Evolutionary conservation across 495 filamentous ascomycete species (phyloP), one percentile per base, ranked within the genome.

Genomic region (Mytilinidion resinicola): DNA sequence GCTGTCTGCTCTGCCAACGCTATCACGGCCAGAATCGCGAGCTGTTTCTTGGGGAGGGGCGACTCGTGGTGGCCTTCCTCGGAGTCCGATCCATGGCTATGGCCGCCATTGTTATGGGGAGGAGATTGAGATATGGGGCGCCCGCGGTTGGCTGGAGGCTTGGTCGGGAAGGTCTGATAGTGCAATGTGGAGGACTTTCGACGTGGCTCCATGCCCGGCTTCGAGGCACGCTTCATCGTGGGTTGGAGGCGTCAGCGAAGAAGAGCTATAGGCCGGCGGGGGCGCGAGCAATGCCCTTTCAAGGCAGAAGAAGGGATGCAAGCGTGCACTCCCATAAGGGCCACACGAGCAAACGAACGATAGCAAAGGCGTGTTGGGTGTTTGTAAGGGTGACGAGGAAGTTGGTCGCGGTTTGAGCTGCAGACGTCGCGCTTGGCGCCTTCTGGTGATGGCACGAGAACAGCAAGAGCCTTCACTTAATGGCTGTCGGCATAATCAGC

Each of bases 101-200:
- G 44, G 34, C 65, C 60, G 37, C 63, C 64, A 10, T 74, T 56
- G 33, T 62, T 59, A 6, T 57, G 39, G 11, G 65, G 56, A 10
- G 76, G 69, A 12, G 68, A 59, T 10, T 71, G 66, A 8, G 65
- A 65, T 15, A 54, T 64, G 10, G 82, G 83, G 49, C 78, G 76
- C n/a, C 85, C 83, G 53, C 81, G 85, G n/a, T 86, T 85, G 63
- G 82, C 86, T 15, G 93, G 93, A 1, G 93, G 93, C 44, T 85
- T 83, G 0, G 90, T 96, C 30, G 90, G 90, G 68, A 98, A 97
- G 48, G 93, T 97, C 66, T 96, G 91, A 73, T 96, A 98, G 68
- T 89, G 87, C 37, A 85, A 79, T 10, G 85, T 86, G 5, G 87
- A 88, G 49, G 87, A 87, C 57, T 85, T 77, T 54, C 82, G 87